These are phyloP conservation scores for Pichia sp. DNA, from an alignment of 1,139 yeast genomes.

Conservation along the genomic window DNA sequence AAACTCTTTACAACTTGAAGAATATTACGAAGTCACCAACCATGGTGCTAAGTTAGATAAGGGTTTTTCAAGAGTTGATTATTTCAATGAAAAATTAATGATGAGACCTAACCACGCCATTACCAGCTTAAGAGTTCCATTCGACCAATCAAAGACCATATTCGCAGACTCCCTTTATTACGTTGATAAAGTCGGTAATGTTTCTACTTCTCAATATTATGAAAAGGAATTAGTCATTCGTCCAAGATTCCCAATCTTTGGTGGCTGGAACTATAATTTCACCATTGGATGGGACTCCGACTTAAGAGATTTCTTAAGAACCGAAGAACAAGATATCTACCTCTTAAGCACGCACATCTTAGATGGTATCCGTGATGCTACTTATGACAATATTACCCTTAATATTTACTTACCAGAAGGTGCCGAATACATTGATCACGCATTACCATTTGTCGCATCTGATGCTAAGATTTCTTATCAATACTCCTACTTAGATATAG, in stretches of 20 bases:
- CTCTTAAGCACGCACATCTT: constrained; percentile 68
- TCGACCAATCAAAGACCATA: constrained; percentile 37
- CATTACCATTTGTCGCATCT: constrained; percentile 52
- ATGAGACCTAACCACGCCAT: constrained; percentile 47
- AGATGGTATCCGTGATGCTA: constrained; percentile 66
- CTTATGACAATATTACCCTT: constrained; percentile 62
- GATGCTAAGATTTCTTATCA: constrained; percentile 42
- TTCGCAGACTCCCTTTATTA: constrained; percentile 52
- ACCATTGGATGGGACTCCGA: constrained; percentile 88
- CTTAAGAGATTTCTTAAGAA: constrained; percentile 47
- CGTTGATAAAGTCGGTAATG: constrained; percentile 91
- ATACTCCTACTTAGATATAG: constrained; percentile 72
- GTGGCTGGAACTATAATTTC: constrained; percentile 96
- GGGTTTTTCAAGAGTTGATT: constrained; percentile 80
- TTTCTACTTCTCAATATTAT: constrained; percentile 69
- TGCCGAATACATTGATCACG: constrained; percentile 59
- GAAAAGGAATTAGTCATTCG: constrained; percentile 54
- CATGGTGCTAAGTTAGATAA: constrained; percentile 64
- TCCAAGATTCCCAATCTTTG: constrained; percentile 93
- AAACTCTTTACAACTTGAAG: constrained; percentile 64
- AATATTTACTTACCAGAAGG: constrained; percentile 87
- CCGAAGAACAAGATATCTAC: constrained; percentile 39
- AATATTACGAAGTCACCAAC: constrained; percentile 79
- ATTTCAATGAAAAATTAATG: constrained; percentile 53
- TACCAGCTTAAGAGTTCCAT: constrained; percentile 55